Conservation (phyloP, 2,329 filamentous ascomycete genomes). For the Leptosphaerulina australis region DNA sequence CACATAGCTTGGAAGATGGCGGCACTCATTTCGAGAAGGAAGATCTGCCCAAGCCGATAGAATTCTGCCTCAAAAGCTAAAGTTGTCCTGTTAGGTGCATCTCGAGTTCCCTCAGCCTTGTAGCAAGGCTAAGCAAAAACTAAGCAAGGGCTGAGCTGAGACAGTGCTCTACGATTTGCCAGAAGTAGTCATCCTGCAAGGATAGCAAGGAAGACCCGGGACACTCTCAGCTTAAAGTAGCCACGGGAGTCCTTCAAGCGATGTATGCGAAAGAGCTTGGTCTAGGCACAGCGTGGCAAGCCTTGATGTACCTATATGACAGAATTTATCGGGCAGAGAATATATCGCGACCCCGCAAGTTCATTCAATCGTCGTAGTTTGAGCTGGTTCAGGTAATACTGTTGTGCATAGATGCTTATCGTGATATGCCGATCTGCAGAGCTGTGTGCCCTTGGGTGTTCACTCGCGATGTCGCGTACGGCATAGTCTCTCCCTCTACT, state of each 20-base stretch:
- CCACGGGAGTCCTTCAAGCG: slow-evolving; percentile 6
- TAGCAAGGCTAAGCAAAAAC: too few species aligned
- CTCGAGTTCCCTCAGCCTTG: slow-evolving; percentile 18
- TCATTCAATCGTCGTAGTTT: background rate
- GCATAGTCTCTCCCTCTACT: background rate
- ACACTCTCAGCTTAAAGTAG: slow-evolving; percentile 19
- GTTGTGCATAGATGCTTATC: background rate
- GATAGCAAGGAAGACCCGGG: slow-evolving; percentile 16
- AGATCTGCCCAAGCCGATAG: background rate
- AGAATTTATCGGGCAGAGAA: background rate
- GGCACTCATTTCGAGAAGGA: background rate
- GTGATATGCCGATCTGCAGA: background rate
- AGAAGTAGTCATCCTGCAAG: slow-evolving; percentile 19
- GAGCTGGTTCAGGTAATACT: background rate
- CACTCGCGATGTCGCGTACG: background rate
- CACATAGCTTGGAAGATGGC: too few species aligned
- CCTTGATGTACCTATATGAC: background rate
- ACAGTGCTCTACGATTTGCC: slow-evolving; percentile 22
- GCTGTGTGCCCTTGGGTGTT: background rate
- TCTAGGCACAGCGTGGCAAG: slow-evolving; percentile 6
- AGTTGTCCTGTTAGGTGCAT: slow-evolving; percentile 1
- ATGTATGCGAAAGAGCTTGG: slow-evolving; percentile 5
- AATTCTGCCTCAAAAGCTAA: background rate
- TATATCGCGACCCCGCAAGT: slow-evolving; percentile 2
- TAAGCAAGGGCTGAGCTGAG: slow-evolving; percentile 28